Evolutionary conservation across 352 stramenopile genomes (phyloP).

Genomic region (Globisporangium orthogonon): DNA sequence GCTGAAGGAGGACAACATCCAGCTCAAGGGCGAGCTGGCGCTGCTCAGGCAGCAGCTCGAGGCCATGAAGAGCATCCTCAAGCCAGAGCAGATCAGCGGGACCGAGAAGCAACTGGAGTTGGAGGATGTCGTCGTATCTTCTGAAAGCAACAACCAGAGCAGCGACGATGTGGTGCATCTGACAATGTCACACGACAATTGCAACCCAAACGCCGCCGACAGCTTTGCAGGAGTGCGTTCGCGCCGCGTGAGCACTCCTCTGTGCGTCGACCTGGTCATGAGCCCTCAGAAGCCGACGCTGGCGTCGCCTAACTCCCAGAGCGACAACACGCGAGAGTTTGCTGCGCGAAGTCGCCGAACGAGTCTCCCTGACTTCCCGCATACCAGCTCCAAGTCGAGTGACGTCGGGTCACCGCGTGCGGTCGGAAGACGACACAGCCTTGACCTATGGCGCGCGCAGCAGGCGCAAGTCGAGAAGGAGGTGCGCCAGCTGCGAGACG

Average conservation of each 20-base stretch:
- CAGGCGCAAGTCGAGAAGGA: slow-evolving; percentile 37
- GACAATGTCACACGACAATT: slow-evolving; percentile 15
- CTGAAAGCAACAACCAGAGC: slow-evolving; percentile 22
- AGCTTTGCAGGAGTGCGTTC: slow-evolving; percentile 4
- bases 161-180: not conserved
- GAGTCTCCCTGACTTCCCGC: slow-evolving; percentile 12
- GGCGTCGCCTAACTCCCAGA: slow-evolving; percentile 28
- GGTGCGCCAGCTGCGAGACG: slow-evolving; percentile 34
- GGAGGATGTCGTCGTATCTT: not conserved
- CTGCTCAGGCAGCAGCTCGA: slow-evolving; percentile 52
- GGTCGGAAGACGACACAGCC: slow-evolving; percentile 36
- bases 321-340: not conserved
- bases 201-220: slow-evolving; percentile 34
- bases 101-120: slow-evolving; percentile 12
- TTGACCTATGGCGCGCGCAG: slow-evolving; percentile 43
- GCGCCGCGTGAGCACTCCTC: slow-evolving; percentile 8
- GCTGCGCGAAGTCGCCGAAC: slow-evolving; percentile 9
- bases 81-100: slow-evolving; percentile 4
- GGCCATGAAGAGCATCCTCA: slow-evolving; percentile 27
- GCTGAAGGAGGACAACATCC: slow-evolving; percentile 68
- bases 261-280: slow-evolving; percentile 21
- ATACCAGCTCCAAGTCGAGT: not conserved
- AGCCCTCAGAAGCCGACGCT: slow-evolving; percentile 29
- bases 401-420: slow-evolving; percentile 19
- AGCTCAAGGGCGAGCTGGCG: slow-evolving; percentile 58